A percentile compares a stretch with the other conserved stretches of the same genome.
Evolutionary conservation across 2,329 filamentous ascomycete genomes (phyloP).

Genomic region (Pseudofabraea citricarpa): DNA sequence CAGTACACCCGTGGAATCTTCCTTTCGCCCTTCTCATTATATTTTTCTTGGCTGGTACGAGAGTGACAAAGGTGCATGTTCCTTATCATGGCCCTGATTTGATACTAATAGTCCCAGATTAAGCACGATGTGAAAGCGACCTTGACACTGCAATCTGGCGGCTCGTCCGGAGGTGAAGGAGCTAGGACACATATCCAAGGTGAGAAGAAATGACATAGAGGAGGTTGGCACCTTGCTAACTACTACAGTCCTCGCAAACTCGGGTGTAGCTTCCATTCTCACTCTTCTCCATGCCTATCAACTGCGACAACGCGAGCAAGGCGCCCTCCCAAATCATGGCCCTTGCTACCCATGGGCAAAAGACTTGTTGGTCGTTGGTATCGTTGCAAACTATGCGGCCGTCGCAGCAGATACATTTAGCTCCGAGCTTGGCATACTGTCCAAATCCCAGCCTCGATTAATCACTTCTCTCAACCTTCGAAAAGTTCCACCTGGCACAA

Average conservation of each 20-base stretch:
- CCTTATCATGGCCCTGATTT: neutral
- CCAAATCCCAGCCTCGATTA: slow-evolving; percentile 68
- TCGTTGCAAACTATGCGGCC: slow-evolving; percentile 81
- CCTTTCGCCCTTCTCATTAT: slow-evolving; percentile 79
- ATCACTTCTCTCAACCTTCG: slow-evolving; percentile 77
- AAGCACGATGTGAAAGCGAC: slow-evolving; percentile 83
- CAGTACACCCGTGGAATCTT: slow-evolving; percentile 88
- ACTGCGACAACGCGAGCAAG: slow-evolving; percentile 41
- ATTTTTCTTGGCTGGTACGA: slow-evolving; percentile 83
- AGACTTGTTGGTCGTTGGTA: slow-evolving; percentile 58
- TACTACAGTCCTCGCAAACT: slow-evolving; percentile 73
- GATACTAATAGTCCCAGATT: slow-evolving; percentile 46
- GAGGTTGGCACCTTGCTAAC: slow-evolving; percentile 13
- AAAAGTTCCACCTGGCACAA: slow-evolving; percentile 83
- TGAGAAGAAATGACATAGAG: too few relatives aligned
- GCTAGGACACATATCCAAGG: slow-evolving; percentile 80
- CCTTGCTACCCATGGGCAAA: slow-evolving; percentile 55
- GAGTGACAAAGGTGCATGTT: slow-evolving; percentile 68
- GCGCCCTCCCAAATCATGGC: slow-evolving; percentile 14
- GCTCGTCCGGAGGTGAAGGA: slow-evolving; percentile 72
- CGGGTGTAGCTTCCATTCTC: slow-evolving; percentile 67
- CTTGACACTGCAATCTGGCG: slow-evolving; percentile 73
- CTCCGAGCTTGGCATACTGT: slow-evolving; percentile 90
- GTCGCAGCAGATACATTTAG: slow-evolving; percentile 92
- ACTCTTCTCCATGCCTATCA: slow-evolving; percentile 56